A percentile compares a stretch with the other conserved stretches of the same genome.
Conservation (phyloP, 106 monocot genomes). For the Ottelia alismoides region DNA sequence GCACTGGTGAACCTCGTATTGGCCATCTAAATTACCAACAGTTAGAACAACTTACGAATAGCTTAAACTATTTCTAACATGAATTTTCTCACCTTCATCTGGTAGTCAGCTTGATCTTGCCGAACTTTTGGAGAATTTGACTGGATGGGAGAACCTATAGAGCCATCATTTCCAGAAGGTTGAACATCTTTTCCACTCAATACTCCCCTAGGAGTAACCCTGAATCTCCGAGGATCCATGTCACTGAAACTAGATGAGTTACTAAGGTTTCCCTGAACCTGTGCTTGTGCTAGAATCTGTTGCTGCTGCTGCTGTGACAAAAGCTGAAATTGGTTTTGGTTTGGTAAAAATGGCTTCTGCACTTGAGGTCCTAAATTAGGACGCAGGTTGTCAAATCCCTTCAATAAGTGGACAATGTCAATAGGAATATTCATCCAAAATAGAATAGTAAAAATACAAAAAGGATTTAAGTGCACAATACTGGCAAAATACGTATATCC, state of each 20-base stretch:
- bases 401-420: too few relatives aligned
- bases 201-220: constrained; percentile 35
- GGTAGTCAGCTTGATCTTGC: constrained; percentile 60
- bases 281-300: constrained; percentile 68
- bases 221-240: constrained; percentile 63
- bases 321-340: constrained; percentile 69
- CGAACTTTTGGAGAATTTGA: constrained; percentile 80
- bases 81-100: constrained; percentile 78
- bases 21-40: too few relatives aligned
- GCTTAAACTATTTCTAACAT: too few relatives aligned
- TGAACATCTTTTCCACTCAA: constrained; percentile 75
- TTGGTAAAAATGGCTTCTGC: constrained; percentile 58
- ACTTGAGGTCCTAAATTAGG: constrained; percentile 63
- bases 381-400: constrained; percentile 78
- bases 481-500: constrained; percentile 12
- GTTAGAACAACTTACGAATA: too few relatives aligned
- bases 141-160: constrained; percentile 77
- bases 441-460: too few relatives aligned
- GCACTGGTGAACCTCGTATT: too few relatives aligned
- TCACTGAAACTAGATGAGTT: constrained; percentile 44
- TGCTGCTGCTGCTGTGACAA: constrained; percentile 78
- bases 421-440: too few relatives aligned
- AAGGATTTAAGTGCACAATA: too few relatives aligned
- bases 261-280: constrained; percentile 61
- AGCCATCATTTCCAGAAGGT: constrained; percentile 55